Base-by-base conservation (phyloP, 306 rosid species). In the Malus domestica region DNA sequence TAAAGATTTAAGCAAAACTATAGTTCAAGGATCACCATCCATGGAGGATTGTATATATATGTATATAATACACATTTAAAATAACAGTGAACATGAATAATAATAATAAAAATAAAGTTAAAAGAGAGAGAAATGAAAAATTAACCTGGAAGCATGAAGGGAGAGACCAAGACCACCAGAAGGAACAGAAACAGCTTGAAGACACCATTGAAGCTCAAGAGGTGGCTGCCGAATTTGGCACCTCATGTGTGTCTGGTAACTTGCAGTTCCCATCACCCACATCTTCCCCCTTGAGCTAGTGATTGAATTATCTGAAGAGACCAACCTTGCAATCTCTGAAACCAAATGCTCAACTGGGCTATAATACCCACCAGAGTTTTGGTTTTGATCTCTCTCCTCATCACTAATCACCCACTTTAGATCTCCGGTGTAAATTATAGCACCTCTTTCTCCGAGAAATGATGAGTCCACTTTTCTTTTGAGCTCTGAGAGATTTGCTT, bases 131-230 rank as follows among this genome's bases (percentile, higher is more conserved):
- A 40, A 83, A n/a, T 22, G 5, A 58, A 20, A 3, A 58, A 63
- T n/a, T 12, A 68, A 89, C 97, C 97, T 96, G 85, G 91, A 89
- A 79, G 87, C 86, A 80, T 89, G 93, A 62, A 96, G 96, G 82
- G 79, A 89, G 81, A 95, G 87, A 76, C 89, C 93, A 80, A 90
- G 97, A 62, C 93, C 97, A 79, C 85, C 87, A 7, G 96, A 89
- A 55, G 97, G 93, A 88, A 92, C 92, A 78, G 93, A 86, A 85
- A 96, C 88, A 78, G 93, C 91, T 65, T 96, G 99, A 80, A 96
- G 97, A 83, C 73, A 73, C 99, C 99, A 96, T 51, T 84, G 97
- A 40, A 73, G 77, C 84, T 96, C 98, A 75, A 96, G 92, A 76
- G 93, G 61, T 13, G 99, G 96, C 77, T 88, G 86, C 75, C 89